phyloP scores from a whole-genome alignment of 2,329 filamentous ascomycete genomes.

The Coniochaeta prunicola region DNA sequence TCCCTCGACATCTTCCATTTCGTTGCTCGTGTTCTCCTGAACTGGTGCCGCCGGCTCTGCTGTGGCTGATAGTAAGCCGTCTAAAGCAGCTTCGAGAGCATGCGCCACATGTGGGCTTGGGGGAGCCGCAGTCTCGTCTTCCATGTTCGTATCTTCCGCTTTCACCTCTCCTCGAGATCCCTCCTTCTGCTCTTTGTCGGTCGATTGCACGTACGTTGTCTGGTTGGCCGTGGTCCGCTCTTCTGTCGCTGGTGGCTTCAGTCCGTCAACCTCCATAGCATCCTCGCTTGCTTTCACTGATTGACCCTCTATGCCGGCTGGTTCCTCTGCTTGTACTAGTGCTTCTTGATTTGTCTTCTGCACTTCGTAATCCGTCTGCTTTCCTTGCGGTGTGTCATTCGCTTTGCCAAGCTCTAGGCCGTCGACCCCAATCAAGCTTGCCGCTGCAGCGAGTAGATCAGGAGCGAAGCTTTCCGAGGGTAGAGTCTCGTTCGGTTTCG shows the following conservation, averaged over 20 bases:
- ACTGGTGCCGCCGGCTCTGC: slow-evolving; percentile 1
- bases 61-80: slow-evolving; percentile 22
- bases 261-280: slow-evolving; percentile 1
- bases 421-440: slow-evolving; percentile 8
- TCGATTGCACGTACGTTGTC: neutral
- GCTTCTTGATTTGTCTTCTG: neutral
- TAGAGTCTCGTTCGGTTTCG: slow-evolving; percentile 13
- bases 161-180: neutral
- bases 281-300: neutral
- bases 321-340: neutral
- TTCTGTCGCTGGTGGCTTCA: neutral
- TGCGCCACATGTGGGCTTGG: slow-evolving; percentile 31
- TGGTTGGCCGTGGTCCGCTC: neutral
- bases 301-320: neutral
- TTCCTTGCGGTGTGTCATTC: neutral
- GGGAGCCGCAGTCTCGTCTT: slow-evolving; percentile 2
- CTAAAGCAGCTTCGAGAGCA: slow-evolving; percentile 36
- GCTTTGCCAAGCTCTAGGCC: neutral
- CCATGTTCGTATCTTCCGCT: neutral
- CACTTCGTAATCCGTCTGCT: neutral
- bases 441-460: slow-evolving; percentile 13
- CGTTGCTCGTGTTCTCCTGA: slow-evolving; percentile 2
- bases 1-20: slow-evolving; percentile 5
- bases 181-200: neutral
- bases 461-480: slow-evolving; percentile 13